Percentiles rank a stretch among this genome's conserved stretches.
Evolutionary conservation across 257 asterid species (phyloP).

Genomic region (Lantana camara): DNA sequence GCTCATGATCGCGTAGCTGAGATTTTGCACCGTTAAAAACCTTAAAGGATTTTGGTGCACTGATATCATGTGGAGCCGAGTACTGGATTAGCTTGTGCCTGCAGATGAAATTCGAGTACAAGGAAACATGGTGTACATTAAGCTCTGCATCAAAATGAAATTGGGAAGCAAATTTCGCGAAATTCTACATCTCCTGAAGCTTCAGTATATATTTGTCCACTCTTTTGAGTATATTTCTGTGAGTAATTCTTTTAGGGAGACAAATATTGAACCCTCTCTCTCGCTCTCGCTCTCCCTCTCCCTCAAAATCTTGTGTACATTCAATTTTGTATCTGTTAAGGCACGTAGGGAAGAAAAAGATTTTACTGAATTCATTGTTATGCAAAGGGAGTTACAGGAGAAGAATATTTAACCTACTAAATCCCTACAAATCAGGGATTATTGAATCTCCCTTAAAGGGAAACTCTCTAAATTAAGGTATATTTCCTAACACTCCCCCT

Average conservation of each 20-base stretch:
- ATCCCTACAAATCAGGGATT: too few relatives aligned
- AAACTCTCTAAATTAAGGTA: too few relatives aligned
- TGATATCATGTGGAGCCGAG: conserved; percentile 29
- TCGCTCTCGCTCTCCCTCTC: too few relatives aligned
- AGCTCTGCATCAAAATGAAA: conserved; percentile 18
- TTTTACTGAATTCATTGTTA: too few relatives aligned
- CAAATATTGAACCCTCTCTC: conserved; percentile 10
- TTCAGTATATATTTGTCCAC: conserved; percentile 28
- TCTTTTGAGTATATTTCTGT: conserved; percentile 29
- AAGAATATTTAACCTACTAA: too few relatives aligned
- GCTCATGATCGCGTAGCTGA: conserved; percentile 78
- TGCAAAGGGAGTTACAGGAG: too few relatives aligned
- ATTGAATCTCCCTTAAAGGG: too few relatives aligned
- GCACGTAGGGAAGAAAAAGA: too few relatives aligned
- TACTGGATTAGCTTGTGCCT: conserved; percentile 15
- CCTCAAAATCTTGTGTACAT: conserved; percentile 28
- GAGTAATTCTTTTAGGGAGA: conserved; percentile 39
- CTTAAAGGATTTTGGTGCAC: conserved; percentile 1
- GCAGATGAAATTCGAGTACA: conserved; percentile 24
- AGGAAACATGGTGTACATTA: conserved; percentile 27
- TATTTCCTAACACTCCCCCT: too few relatives aligned
- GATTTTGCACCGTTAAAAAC: conserved; percentile 49
- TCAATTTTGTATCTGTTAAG: conserved; percentile 42
- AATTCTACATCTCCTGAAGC: conserved; percentile 23
- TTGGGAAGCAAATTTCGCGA: conserved; percentile 8